Evolutionary conservation across 306 rosid genomes (phyloP).

Genomic region (Quercus berberidifolia): DNA sequence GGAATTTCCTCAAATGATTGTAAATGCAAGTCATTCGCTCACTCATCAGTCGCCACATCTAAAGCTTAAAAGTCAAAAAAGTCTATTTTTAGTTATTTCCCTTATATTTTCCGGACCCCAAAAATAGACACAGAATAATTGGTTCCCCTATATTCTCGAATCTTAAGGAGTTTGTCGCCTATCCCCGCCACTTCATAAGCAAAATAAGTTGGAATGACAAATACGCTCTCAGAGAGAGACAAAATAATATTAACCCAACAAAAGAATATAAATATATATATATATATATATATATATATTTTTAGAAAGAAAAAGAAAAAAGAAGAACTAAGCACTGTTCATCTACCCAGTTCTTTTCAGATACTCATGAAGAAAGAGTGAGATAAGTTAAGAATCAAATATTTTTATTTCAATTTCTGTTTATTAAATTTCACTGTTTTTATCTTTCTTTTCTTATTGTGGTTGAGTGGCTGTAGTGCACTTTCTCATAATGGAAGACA

Average conservation of each 20-base stretch:
- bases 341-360: neutral
- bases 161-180: neutral
- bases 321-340: neutral
- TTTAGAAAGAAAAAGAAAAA: neutral
- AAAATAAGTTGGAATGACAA: neutral
- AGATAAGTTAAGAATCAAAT: neutral
- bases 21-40: too few species aligned
- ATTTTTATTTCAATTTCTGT: neutral
- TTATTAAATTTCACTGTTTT: neutral
- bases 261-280: neutral
- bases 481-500: neutral
- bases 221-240: neutral
- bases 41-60: too few species aligned
- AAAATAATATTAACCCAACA: neutral
- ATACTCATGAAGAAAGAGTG: neutral
- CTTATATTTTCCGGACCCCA: too few species aligned
- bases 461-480: neutral
- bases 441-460: too few species aligned
- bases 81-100: too few species aligned
- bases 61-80: too few species aligned
- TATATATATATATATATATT: too few species aligned
- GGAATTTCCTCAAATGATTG: too few species aligned
- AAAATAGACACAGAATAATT: neutral
- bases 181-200: neutral
- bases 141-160: neutral